A percentile compares a stretch with the other conserved stretches of the same genome.
Evolutionary conservation across 495 filamentous ascomycete species (phyloP).

Genomic region (Cryomyces minteri): DNA sequence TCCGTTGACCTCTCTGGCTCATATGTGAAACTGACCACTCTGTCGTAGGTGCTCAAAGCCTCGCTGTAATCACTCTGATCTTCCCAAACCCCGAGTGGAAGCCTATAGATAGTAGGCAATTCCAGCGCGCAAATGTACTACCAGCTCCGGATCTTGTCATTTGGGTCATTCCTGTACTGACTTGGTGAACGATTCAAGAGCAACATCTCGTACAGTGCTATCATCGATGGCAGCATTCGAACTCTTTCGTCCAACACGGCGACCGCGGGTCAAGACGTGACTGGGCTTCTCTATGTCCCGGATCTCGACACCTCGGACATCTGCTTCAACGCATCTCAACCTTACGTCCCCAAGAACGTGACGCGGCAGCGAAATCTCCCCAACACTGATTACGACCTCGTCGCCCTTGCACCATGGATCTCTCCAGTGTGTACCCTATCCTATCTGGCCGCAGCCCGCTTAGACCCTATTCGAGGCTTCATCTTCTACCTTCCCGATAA

Average conservation of each 20-base stretch:
- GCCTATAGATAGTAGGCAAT: not conserved
- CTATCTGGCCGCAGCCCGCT: constrained; percentile 48
- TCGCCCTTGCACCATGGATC: constrained; percentile 85
- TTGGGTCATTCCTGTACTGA: not conserved
- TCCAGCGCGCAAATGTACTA: not conserved
- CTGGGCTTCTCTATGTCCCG: constrained; percentile 73
- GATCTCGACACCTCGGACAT: constrained; percentile 31
- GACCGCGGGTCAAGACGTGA: constrained; percentile 33
- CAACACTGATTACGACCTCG: constrained; percentile 29
- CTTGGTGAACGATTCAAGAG: constrained; percentile 31
- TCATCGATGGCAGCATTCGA: constrained; percentile 33
- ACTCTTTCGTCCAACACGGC: constrained; percentile 48
- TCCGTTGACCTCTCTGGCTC: too few relatives aligned
- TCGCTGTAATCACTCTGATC: constrained; percentile 14
- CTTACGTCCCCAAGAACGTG: constrained; percentile 52
- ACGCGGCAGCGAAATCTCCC: constrained; percentile 54
- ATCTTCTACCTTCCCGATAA: constrained; percentile 56
- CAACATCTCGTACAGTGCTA: constrained; percentile 41
- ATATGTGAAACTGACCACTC: too few relatives aligned
- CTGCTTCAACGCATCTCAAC: constrained; percentile 38
- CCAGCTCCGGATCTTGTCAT: not conserved
- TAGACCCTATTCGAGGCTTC: constrained; percentile 41
- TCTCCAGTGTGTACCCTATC: constrained; percentile 44
- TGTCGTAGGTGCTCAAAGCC: constrained; percentile 7
- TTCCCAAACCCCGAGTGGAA: constrained; percentile 16